Percentiles rank a stretch among this genome's conserved stretches.
Conservation (phyloP, 2,329 filamentous ascomycete species). For the Stachybotrys chlorohalonatus region DNA sequence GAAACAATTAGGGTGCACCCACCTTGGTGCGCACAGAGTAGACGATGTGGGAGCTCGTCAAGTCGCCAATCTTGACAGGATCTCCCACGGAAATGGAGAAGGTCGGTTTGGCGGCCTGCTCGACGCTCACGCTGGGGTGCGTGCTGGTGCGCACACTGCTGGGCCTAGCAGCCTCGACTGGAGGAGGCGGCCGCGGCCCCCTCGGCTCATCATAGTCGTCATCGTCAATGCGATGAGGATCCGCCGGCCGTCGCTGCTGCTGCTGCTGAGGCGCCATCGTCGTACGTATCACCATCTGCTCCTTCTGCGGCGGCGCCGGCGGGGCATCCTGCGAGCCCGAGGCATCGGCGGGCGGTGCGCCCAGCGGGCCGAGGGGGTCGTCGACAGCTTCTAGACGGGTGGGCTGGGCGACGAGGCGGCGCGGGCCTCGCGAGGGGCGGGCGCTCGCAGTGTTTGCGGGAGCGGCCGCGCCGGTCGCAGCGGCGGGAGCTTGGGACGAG, state of each 20-base stretch:
- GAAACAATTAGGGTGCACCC: conserved; percentile 10
- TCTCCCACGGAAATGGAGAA: conserved; percentile 92
- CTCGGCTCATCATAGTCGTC: conserved; percentile 51
- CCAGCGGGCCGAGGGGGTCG: conserved; percentile 70
- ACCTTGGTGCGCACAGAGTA: conserved; percentile 94
- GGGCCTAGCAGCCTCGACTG: conserved; percentile 48
- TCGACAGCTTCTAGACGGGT: conserved; percentile 71
- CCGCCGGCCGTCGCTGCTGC: conserved; percentile 35
- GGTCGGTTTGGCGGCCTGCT: conserved; percentile 85
- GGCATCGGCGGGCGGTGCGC: conserved; percentile 47
- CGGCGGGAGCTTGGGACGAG: conserved; percentile 13
- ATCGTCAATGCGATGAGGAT: conserved; percentile 60
- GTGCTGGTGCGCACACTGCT: conserved; percentile 41
- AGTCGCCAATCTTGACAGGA: conserved; percentile 93
- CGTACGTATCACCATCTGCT: conserved; percentile 52
- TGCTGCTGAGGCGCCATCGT: conserved; percentile 38
- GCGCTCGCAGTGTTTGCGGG: conserved; percentile 21
- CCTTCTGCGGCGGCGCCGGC: conserved; percentile 61
- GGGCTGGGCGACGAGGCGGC: conserved; percentile 63
- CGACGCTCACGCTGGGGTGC: conserved; percentile 77
- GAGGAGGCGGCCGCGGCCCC: conserved; percentile 56
- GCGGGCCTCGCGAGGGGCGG: conserved; percentile 40
- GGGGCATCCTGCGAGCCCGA: conserved; percentile 39
- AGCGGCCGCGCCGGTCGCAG: conserved; percentile 11
- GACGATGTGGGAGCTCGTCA: conserved; percentile 95